These are phyloP conservation scores for Leccinum uliginosum DNA, from an alignment of 768 basidiomycete species.

Conservation along the genomic window DNA sequence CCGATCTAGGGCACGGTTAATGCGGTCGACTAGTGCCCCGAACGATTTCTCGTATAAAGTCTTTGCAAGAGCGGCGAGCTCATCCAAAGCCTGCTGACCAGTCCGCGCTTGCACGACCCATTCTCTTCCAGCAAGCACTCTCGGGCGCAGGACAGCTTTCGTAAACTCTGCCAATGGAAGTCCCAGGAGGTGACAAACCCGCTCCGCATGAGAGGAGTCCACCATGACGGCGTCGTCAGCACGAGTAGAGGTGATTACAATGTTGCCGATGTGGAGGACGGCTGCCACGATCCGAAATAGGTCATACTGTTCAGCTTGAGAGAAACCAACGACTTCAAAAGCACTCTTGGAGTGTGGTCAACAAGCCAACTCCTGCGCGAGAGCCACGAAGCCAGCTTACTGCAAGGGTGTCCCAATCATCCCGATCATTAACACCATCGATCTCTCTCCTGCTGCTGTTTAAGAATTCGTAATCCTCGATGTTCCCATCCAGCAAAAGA, in stretches of 20 bases:
- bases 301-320: conserved; percentile 78
- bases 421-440: conserved; percentile 90
- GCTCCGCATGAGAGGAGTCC: conserved; percentile 81
- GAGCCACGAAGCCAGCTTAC: conserved; percentile 34
- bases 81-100: conserved; percentile 86
- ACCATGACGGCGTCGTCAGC: conserved; percentile 77
- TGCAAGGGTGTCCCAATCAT: conserved; percentile 81
- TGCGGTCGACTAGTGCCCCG: conserved; percentile 86
- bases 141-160: conserved; percentile 83
- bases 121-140: conserved; percentile 90
- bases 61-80: conserved; percentile 88
- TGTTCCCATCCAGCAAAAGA: conserved; percentile 66
- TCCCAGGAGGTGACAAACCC: conserved; percentile 87
- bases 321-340: conserved; percentile 87
- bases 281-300: conserved; percentile 93
- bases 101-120: conserved; percentile 95
- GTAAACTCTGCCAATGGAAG: conserved; percentile 84
- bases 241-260: conserved; percentile 71
- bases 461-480: conserved; percentile 86
- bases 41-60: conserved; percentile 97
- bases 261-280: conserved; percentile 94
- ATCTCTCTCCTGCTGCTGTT: conserved; percentile 87
- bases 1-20: conserved; percentile 91
- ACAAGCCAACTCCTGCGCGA: neutral
- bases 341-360: conserved; percentile 49